Evolutionary conservation across 768 basidiomycete genomes (phyloP).

Genomic region (Suillus luteus): DNA sequence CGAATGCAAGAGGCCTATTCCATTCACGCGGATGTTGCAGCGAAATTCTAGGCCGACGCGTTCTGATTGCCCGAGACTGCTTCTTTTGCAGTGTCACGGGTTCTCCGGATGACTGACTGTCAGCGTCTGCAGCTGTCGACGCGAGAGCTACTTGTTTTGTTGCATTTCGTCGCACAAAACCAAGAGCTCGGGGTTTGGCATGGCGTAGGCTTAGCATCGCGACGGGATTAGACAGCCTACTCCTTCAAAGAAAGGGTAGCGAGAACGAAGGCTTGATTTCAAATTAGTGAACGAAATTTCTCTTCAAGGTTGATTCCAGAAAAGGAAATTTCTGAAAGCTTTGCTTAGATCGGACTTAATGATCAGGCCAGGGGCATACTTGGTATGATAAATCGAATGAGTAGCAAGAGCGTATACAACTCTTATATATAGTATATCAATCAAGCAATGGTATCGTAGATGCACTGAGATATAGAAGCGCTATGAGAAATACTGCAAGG

Average conservation of each 20-base stretch:
- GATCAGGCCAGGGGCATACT: not conserved
- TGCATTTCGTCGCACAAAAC: constrained; percentile 13
- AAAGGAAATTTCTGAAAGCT: constrained; percentile 1
- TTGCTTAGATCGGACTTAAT: not conserved
- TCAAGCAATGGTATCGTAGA: constrained; percentile 13
- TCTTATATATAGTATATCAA: constrained; percentile 12
- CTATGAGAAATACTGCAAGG: constrained; percentile 16
- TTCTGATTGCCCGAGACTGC: constrained; percentile 23
- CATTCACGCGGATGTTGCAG: constrained; percentile 57
- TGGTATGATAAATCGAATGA: not conserved
- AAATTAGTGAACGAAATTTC: not conserved
- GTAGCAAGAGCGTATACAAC: constrained; percentile 6
- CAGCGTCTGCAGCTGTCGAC: constrained; percentile 7
- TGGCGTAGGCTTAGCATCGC: constrained; percentile 23
- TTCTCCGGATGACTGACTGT: constrained; percentile 5
- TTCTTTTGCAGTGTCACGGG: constrained; percentile 8
- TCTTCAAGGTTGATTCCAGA: not conserved
- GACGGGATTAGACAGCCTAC: not conserved
- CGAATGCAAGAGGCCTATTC: constrained; percentile 61
- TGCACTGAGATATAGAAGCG: constrained; percentile 8
- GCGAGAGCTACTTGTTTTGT: constrained; percentile 16
- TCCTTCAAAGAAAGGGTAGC: not conserved
- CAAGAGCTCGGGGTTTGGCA: constrained; percentile 13
- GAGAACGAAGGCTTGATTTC: not conserved
- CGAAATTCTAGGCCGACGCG: constrained; percentile 54